These are phyloP conservation scores for Fusarium domesticum DNA, from an alignment of 2,329 filamentous ascomycete species.

Conservation along the genomic window DNA sequence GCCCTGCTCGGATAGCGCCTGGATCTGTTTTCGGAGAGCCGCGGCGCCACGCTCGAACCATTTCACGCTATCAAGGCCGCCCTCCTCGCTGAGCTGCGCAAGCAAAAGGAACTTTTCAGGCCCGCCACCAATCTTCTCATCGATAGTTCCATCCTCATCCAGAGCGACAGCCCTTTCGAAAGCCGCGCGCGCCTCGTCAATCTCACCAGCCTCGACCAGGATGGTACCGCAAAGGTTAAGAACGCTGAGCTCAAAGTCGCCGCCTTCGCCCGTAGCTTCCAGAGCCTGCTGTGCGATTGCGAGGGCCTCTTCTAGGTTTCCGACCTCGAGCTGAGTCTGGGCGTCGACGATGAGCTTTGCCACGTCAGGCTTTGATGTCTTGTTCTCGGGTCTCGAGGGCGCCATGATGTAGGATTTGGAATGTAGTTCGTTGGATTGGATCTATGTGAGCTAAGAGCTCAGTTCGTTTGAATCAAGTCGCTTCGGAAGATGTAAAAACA, in stretches of 20 bases:
- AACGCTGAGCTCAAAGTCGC: constrained; percentile 58
- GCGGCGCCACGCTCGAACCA: constrained; percentile 71
- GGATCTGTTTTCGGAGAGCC: constrained; percentile 70
- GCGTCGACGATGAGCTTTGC: constrained; percentile 38
- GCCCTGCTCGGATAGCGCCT: constrained; percentile 52
- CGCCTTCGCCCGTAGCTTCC: constrained; percentile 41
- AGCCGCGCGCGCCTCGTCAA: constrained; percentile 67
- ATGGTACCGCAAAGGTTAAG: constrained; percentile 79
- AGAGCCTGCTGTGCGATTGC: constrained; percentile 43
- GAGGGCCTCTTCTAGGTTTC: constrained; percentile 41
- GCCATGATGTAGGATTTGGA: constrained; percentile 35
- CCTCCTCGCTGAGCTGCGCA: constrained; percentile 78
- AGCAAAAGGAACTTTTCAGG: constrained; percentile 94
- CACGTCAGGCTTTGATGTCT: constrained; percentile 35
- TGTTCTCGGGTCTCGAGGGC: constrained; percentile 39
- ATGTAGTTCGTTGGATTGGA: neutral
- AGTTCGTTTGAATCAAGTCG: neutral
- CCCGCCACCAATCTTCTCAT: constrained; percentile 73
- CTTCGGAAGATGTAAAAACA: neutral
- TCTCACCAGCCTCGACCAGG: constrained; percentile 76
- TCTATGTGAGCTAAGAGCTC: neutral
- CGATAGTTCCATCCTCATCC: constrained; percentile 70
- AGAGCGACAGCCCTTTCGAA: constrained; percentile 72
- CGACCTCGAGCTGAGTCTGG: constrained; percentile 41
- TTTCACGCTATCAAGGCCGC: constrained; percentile 60